These are phyloP conservation scores for Leptographium flavum DNA, from an alignment of 2,329 filamentous ascomycete genomes.

Conservation along the genomic window DNA sequence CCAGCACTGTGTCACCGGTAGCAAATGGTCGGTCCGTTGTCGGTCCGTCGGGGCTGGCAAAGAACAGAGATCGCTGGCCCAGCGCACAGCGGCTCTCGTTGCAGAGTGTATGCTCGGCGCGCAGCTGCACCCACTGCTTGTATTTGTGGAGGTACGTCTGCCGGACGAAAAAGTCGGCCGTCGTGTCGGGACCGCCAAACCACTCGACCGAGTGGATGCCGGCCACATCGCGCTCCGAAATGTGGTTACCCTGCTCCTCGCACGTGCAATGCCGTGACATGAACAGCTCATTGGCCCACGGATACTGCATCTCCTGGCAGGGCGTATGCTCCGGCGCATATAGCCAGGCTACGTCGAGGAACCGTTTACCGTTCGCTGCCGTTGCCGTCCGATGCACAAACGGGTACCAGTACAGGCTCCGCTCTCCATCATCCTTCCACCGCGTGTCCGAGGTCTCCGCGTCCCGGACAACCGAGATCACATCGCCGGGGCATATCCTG, in stretches of 20 bases:
- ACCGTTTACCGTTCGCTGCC: conserved; percentile 16
- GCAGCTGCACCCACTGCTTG: conserved; percentile 46
- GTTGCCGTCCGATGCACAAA: conserved; percentile 42
- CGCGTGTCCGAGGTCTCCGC: conserved; percentile 29
- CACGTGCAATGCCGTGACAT: conserved; percentile 67
- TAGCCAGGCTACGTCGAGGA: conserved; percentile 58
- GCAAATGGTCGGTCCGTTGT: conserved; percentile 18
- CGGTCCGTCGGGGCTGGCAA: background rate
- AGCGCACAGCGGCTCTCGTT: conserved; percentile 6
- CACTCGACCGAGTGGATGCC: conserved; percentile 44
- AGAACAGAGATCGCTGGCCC: background rate
- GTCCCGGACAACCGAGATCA: conserved; percentile 27
- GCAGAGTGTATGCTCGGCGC: conserved; percentile 40
- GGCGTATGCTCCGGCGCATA: conserved; percentile 59
- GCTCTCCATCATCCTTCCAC: conserved; percentile 38
- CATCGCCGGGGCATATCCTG: conserved; percentile 31
- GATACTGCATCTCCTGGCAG: conserved; percentile 53
- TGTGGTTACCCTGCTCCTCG: conserved; percentile 23
- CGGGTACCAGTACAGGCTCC: conserved; percentile 49
- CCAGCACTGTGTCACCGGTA: conserved; percentile 47
- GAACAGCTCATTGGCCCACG: conserved; percentile 59
- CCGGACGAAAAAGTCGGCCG: conserved; percentile 49
- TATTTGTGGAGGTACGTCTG: conserved; percentile 51
- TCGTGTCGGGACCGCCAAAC: conserved; percentile 31
- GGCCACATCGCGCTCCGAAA: conserved; percentile 41